Evolutionary conservation across 2,329 filamentous ascomycete genomes (phyloP), one percentile per base, ranked within the genome.

Genomic region (Fusarium brevicatenulatum): DNA sequence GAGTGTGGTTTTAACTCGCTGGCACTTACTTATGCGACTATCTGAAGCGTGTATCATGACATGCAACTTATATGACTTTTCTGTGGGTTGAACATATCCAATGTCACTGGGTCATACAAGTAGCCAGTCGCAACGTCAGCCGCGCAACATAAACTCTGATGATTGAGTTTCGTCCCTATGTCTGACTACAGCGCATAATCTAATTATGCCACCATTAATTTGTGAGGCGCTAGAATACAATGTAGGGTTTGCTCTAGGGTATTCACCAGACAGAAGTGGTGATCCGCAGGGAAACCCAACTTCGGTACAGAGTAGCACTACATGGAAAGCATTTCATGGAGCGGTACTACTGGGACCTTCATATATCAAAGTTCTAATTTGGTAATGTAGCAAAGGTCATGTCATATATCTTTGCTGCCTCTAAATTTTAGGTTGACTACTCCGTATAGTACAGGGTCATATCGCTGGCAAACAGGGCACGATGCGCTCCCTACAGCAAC

Each of bases 401-500:
- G 19, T 37, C 18, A n/a, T 60, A 7, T 30, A 30, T 32, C n/a
- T 63, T 25, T 49, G 21, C 37, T n/a, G 30, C 30, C 15, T 57
- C 25, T 25, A 42, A 18, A 34, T 19, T 7, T 37, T 19, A 37
- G 36, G 36, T 37, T 37, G 10, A 37, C 36, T 37, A 18, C 34
- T 9, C 15, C 15, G 15, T 36, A 37, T 19, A 18, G 34, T 50
- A 36, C 63, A 37, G 18, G 63, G 50, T 28, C 66, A 8, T 10
- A 49, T 49, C 25, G 23, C 40, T 57, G n/a, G 23, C 39, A 53
- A 60, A 72, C 69, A 70, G 53, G 64, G 70, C 30, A 43, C 34
- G 19, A 62, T 66, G 42, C 56, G 56, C 59, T 62, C 57, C 56
- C 66, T 54, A 66, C 57, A 56, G 71, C 68, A 75, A 75, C 73